A percentile compares a stretch with the other conserved stretches of the same genome.
These are phyloP conservation scores for Angomonas desouzai DNA, from an alignment of 208 protist species.

Conservation along the genomic window DNA sequence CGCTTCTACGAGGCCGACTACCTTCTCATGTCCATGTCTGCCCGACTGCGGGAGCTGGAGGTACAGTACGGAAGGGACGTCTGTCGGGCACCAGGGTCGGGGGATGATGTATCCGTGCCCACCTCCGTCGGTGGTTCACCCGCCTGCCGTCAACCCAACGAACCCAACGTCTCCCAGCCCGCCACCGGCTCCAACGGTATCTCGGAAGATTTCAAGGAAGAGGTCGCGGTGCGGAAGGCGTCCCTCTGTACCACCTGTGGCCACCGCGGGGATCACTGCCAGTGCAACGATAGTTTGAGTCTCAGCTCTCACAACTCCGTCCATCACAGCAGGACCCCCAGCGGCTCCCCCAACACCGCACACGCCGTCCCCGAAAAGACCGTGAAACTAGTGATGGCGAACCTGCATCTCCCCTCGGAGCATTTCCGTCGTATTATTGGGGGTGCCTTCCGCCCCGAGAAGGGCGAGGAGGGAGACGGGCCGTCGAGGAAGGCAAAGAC, in stretches of 20 bases:
- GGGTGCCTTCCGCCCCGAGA: slow-evolving; percentile 11
- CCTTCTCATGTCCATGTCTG: slow-evolving; percentile 46
- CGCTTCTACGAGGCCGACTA: slow-evolving; percentile 68
- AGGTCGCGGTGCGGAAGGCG: background rate
- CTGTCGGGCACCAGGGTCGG: slow-evolving; percentile 11
- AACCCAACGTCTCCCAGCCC: background rate
- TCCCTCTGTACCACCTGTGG: background rate
- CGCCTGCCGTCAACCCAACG: background rate
- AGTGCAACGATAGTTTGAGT: background rate
- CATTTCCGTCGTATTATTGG: slow-evolving; percentile 29
- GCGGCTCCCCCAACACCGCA: background rate
- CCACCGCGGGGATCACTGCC: background rate
- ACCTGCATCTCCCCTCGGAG: slow-evolving; percentile 50
- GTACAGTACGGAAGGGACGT: slow-evolving; percentile 33
- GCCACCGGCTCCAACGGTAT: background rate
- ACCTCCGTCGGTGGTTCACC: background rate
- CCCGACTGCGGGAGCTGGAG: slow-evolving; percentile 39
- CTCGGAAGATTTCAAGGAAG: background rate
- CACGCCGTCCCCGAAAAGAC: slow-evolving; percentile 4
- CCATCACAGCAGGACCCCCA: background rate
- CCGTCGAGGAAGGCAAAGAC: slow-evolving; percentile 1
- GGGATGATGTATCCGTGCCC: background rate
- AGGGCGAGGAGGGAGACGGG: slow-evolving; percentile 15
- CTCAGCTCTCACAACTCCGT: slow-evolving; percentile 1
- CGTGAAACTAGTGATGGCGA: slow-evolving; percentile 57